Evolutionary conservation across 208 protist species (phyloP).

Genomic region (Acanthamoeba rhysodes): DNA sequence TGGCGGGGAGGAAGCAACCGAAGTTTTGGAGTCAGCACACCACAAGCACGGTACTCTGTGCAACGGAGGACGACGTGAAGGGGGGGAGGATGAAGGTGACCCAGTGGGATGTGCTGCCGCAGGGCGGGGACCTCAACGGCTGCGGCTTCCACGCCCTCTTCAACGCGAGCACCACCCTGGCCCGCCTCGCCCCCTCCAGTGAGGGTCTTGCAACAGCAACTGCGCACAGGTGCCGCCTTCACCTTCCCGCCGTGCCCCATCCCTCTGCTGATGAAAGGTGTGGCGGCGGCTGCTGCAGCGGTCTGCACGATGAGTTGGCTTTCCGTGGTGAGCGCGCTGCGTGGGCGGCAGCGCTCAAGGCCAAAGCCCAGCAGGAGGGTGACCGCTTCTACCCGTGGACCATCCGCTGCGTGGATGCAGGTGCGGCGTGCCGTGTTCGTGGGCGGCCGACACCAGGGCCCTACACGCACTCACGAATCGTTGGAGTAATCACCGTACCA

Average conservation of each 20-base stretch:
- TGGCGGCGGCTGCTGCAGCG: not conserved
- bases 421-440: not conserved
- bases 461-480: not conserved
- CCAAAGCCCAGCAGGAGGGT: not conserved
- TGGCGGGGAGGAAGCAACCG: too few species aligned
- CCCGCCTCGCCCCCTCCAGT: not conserved
- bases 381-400: conserved; percentile 15
- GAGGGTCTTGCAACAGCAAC: too few species aligned
- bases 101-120: not conserved
- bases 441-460: too few species aligned
- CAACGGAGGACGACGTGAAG: too few species aligned
- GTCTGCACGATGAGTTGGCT: not conserved
- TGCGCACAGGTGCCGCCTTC: not conserved
- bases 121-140: conserved; percentile 17
- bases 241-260: not conserved
- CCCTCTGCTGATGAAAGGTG: not conserved
- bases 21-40: too few species aligned
- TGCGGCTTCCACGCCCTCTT: conserved; percentile 41
- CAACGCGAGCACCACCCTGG: not conserved
- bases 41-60: too few species aligned
- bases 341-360: not conserved
- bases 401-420: not conserved
- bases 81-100: not conserved
- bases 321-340: not conserved
- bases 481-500: too few species aligned